Evolutionary conservation across 805 yeast genomes (phyloP), one percentile per base, ranked within the genome.

Genomic region (Maudiozyma pseudohumilis): DNA sequence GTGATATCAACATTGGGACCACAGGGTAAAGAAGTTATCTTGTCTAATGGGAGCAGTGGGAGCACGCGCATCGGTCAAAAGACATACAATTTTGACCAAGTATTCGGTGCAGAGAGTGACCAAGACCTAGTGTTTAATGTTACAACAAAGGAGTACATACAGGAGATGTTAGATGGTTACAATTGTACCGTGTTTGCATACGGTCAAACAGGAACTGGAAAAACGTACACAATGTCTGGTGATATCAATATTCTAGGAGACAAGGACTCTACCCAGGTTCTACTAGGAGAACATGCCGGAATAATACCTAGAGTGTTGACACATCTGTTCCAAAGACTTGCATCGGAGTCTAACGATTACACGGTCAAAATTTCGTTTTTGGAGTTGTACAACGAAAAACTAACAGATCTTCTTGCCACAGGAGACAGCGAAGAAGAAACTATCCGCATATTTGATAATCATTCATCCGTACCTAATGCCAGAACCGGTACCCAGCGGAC

Each of bases 201-300:
- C 61, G 95, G 95, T 1, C 94, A 83, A 56, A 84, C 94, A 0
- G 94, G 94, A 7, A 80, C 92, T 0, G 94, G 94, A 13, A 84
- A 83, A 50, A 83, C 94, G 0, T 74, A 74, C 50, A 64, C 80
- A 5, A 74, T 75, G 87, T 73, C 80, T 6, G 92, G 94, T 6
- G 80, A 80, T 35, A 70, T 77, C 23, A 46, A 74, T 53, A 42
- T 63, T 63, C 24, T 65, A 50, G 47, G 63, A 56, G 53, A 48
- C 39, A 34, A 47, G 27, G 53, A 45, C 11, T 60, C 53, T 5
- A 52, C 48, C 26, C 49, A 48, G 24, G 45, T 55, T 1, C 41
- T 51, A 22, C 44, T 62, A 8, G 56, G 65, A 2, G 66, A 66
- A 25, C 64, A 71, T 40, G 76, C 83, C 0, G 84, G 85, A 15